These are phyloP conservation scores for Colletotrichum chlorophyti DNA, from an alignment of 2,329 filamentous ascomycete genomes.

Conservation along the genomic window DNA sequence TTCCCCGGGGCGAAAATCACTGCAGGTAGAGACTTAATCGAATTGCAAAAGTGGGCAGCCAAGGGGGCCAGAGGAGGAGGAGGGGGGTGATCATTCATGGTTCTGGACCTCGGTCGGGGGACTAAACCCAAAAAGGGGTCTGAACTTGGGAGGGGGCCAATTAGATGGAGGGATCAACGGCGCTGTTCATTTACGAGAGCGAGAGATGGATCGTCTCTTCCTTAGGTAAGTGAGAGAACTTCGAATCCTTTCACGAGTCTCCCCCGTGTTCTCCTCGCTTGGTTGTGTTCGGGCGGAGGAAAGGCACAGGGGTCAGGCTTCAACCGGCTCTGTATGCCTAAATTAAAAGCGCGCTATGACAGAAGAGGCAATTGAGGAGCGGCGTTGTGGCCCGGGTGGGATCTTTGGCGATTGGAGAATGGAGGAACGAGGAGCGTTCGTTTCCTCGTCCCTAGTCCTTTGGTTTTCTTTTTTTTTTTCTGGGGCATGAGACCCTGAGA, in stretches of 20 bases:
- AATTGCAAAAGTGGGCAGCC: conserved; percentile 24
- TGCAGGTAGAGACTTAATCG: conserved; percentile 23
- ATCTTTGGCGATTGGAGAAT: too few relatives aligned
- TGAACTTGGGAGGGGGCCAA: neutral
- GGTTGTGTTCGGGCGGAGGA: neutral
- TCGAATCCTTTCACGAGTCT: neutral
- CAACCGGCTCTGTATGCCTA: conserved; percentile 4
- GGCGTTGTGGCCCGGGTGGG: neutral
- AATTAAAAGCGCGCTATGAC: neutral
- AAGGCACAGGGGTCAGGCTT: neutral
- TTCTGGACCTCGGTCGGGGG: neutral
- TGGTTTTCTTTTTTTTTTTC: neutral
- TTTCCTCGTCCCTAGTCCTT: too few relatives aligned
- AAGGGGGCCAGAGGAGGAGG: neutral
- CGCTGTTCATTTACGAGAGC: neutral
- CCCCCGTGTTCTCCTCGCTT: neutral
- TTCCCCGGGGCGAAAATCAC: conserved; percentile 22
- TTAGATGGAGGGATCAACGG: neutral
- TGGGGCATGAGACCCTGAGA: conserved; percentile 6
- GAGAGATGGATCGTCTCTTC: too few relatives aligned
- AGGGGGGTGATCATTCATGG: neutral
- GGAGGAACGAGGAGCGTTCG: too few relatives aligned
- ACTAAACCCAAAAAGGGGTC: neutral
- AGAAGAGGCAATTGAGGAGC: neutral
- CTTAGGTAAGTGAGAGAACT: neutral